Percentiles rank a stretch among this genome's conserved stretches.
These are phyloP conservation scores for Cicer arietinum DNA, from an alignment of 306 rosid species.

Conservation along the genomic window DNA sequence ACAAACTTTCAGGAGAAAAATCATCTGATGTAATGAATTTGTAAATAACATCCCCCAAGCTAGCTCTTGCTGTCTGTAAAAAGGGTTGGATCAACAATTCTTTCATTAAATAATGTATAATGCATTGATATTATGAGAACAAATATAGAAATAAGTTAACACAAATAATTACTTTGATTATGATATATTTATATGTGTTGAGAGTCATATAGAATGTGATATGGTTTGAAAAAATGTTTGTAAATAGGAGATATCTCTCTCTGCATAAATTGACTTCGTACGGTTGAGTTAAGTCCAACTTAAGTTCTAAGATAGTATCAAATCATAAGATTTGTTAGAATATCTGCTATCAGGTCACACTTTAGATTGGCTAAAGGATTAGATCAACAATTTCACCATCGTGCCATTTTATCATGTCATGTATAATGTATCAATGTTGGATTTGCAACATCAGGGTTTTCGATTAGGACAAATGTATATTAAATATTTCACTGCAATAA, in stretches of 20 bases:
- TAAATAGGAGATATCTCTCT: no score
- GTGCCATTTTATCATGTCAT: no score
- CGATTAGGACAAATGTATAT: no score
- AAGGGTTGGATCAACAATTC: constrained; percentile 38
- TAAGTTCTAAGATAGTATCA: neutral
- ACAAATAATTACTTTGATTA: neutral
- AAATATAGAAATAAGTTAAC: neutral
- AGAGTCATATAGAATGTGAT: no score
- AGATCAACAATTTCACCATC: no score
- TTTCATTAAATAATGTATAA: neutral
- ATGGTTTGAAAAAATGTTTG: no score
- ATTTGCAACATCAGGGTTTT: no score
- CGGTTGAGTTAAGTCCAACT: no score
- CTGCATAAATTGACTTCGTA: no score
- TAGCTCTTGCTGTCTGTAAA: constrained; percentile 79
- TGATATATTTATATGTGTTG: neutral
- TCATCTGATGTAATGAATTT: constrained; percentile 73
- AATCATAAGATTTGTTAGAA: neutral
- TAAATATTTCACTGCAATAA: neutral
- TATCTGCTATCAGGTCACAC: neutral
- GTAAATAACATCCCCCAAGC: constrained; percentile 83
- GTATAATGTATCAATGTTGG: no score
- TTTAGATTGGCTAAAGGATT: neutral
- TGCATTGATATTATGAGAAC: neutral
- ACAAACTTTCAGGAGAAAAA: constrained; percentile 73